Evolutionary conservation across 1,139 yeast genomes (phyloP), one percentile per base, ranked within the genome.

Genomic region (Yamadazyma pseudoaaseri): DNA sequence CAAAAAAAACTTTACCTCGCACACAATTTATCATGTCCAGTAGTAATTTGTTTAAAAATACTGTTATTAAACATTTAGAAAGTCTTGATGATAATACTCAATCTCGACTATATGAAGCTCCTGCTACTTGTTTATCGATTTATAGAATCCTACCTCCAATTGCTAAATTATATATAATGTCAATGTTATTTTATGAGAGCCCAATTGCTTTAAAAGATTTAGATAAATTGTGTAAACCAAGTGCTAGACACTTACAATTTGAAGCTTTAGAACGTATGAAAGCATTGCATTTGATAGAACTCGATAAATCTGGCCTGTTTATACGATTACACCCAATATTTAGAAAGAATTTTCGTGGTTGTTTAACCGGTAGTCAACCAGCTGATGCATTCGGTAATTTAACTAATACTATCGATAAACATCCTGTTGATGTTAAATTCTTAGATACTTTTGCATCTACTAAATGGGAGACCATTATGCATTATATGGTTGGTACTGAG

Each of bases 401-500:
- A 20, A 56, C 63, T 33, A 51, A 54, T 6, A 51, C 53, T 3
- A 41, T 44, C 1, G 71, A 65, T 34, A 59, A 58, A 27, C 73
- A 75, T 39, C 64, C 64, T 30, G 83, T 86, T 1, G 81, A 79
- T 31, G 60, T 79, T 18, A 70, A 72, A 23, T 84, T 82, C 49
- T 64, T 92, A 31, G 96, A 89, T 50, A 68, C 68, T 27, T 89
- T 87, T 62, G 95, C 97, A 8, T 75, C 87, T 6, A 76, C 73
- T 30, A 86, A 85, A 52, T 92, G 98, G 98, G 98, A 94, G 56
- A 79, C 87, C 5, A 92, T 94, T 47, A 68, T 94, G 48, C 98
- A 94, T 67, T 92, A 83, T 61, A 92, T 92, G 97, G 98, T 92
- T 29, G 97, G 97, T 3, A 86, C 96, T 0, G 84, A 84, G 37